phyloP scores from a whole-genome alignment of 1,284 basidiomycete genomes.

The Ganoderma lingzhi region DNA sequence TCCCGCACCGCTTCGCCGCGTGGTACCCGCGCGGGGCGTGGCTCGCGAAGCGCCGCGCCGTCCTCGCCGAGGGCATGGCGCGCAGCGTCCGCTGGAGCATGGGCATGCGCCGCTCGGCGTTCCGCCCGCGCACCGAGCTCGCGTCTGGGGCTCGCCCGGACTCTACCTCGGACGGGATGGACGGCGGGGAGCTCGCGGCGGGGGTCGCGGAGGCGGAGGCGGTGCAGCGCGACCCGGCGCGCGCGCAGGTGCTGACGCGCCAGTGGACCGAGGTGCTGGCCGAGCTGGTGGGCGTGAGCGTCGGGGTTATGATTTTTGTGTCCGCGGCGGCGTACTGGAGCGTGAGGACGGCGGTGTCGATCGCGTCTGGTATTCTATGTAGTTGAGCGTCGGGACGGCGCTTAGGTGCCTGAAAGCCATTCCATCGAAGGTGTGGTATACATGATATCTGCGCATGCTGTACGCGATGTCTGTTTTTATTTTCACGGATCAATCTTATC shows the following conservation, averaged over 20 bases:
- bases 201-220: slow-evolving; percentile 42
- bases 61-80: slow-evolving; percentile 43
- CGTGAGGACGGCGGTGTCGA: not conserved
- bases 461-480: no score
- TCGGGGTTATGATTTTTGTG: not conserved
- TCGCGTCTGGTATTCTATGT: not conserved
- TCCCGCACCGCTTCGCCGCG: slow-evolving; percentile 43
- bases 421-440: no score
- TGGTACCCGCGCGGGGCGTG: slow-evolving; percentile 44
- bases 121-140: slow-evolving; percentile 41
- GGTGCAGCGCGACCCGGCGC: slow-evolving; percentile 39
- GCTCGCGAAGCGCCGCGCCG: slow-evolving; percentile 40
- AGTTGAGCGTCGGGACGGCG: not conserved
- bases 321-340: slow-evolving; percentile 1
- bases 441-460: no score
- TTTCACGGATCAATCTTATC: no score
- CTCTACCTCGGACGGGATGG: not conserved
- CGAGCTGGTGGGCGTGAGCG: slow-evolving; percentile 44
- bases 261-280: slow-evolving; percentile 40
- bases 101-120: slow-evolving; percentile 43
- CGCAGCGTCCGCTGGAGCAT: slow-evolving; percentile 43
- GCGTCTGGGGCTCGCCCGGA: not conserved
- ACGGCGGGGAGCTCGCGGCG: slow-evolving; percentile 41
- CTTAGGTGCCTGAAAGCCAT: no score
- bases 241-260: slow-evolving; percentile 36